Percentiles rank a stretch among this genome's conserved stretches.
Conservation (phyloP, 257 asterid species). For the Prunella vulgaris region DNA sequence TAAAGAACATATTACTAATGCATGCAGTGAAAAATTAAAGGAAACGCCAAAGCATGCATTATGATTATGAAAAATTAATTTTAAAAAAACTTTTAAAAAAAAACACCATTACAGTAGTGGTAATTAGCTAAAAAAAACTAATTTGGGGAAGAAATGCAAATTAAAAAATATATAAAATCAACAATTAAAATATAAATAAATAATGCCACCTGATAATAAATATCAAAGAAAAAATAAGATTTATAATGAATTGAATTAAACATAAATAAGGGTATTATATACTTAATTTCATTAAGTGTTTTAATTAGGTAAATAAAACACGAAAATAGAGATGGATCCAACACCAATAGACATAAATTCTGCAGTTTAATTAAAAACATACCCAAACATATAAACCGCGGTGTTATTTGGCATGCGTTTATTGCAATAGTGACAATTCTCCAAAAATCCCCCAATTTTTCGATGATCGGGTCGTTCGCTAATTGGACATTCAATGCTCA, state of each 20-base stretch:
- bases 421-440: conserved; percentile 40
- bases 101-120: background rate
- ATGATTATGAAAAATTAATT: too few relatives aligned
- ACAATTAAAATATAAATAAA: too few relatives aligned
- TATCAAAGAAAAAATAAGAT: background rate
- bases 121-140: too few relatives aligned
- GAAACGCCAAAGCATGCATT: too few relatives aligned
- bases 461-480: background rate
- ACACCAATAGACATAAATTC: background rate
- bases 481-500: background rate
- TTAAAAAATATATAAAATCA: background rate
- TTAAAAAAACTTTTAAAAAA: too few relatives aligned
- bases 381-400: conserved; percentile 60
- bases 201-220: background rate
- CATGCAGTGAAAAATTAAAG: background rate
- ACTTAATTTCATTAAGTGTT: background rate
- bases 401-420: conserved; percentile 35
- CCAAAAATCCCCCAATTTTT: conserved; percentile 38
- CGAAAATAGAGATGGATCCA: too few relatives aligned
- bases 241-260: background rate
- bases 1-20: background rate
- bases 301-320: too few relatives aligned
- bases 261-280: background rate
- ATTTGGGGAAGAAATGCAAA: too few relatives aligned
- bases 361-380: background rate